Conservation (phyloP, 2,329 filamentous ascomycete genomes). For the Penicillium sp. region DNA sequence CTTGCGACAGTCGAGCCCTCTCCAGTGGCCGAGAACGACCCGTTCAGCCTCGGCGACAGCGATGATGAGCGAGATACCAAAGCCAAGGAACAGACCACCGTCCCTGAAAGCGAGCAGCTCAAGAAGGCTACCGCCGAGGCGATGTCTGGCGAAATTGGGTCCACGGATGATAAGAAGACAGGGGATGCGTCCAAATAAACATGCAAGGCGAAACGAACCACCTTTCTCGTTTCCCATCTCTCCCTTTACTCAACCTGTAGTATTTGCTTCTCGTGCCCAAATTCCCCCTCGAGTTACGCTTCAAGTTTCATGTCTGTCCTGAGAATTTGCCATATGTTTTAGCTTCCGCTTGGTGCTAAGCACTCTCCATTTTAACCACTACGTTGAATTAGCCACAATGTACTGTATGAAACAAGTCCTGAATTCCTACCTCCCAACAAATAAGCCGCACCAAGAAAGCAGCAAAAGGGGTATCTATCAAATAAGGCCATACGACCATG, state of each 20-base stretch:
- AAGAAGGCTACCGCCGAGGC: constrained; percentile 63
- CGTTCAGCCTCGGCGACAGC: constrained; percentile 93
- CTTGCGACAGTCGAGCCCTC: constrained; percentile 81
- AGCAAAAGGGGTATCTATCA: constrained; percentile 22
- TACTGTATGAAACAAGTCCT: neutral
- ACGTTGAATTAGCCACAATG: neutral
- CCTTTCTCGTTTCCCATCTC: neutral
- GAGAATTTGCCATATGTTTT: neutral
- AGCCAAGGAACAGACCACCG: constrained; percentile 59
- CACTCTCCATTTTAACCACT: neutral
- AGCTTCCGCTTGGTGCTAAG: neutral
- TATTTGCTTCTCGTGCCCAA: constrained; percentile 7
- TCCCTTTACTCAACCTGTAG: neutral
- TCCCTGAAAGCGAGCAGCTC: constrained; percentile 59
- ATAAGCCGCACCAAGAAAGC: neutral
- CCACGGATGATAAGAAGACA: constrained; percentile 29
- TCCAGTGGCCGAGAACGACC: constrained; percentile 87
- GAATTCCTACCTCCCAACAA: constrained; percentile 13
- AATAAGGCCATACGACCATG: constrained; percentile 4
- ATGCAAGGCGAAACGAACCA: neutral
- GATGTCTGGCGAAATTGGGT: constrained; percentile 45
- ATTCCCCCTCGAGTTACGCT: constrained; percentile 8
- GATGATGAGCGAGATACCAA: constrained; percentile 87
- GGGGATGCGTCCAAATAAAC: constrained; percentile 32
- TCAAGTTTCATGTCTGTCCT: neutral